Evolutionary conservation across 345 rosid genomes (phyloP).

Genomic region (Rhizophora mangle): DNA sequence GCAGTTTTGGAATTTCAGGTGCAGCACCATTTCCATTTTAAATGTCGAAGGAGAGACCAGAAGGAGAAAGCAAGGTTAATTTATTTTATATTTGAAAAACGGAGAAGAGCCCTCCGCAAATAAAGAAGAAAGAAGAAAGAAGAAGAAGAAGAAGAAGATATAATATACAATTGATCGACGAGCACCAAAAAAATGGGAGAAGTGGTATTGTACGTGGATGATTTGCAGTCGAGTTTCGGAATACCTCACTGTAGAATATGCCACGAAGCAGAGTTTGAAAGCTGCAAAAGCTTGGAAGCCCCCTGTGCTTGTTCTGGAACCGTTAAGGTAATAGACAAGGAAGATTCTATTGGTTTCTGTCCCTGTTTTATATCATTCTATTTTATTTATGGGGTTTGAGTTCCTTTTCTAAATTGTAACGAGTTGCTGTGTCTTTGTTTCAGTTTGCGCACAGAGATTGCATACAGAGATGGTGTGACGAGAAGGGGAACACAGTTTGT

Average conservation of each 20-base stretch:
- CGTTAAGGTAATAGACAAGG: slow-evolving; percentile 50
- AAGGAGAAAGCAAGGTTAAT: neutral
- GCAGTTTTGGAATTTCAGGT: slow-evolving; percentile 25
- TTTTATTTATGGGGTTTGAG: neutral
- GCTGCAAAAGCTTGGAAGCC: slow-evolving; percentile 66
- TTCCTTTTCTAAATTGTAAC: neutral
- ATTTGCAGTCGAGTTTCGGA: slow-evolving; percentile 31
- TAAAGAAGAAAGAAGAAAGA: neutral
- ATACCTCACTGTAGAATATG: slow-evolving; percentile 71
- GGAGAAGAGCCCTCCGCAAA: neutral
- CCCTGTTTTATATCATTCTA: too few species aligned
- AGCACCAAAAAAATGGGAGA: slow-evolving; percentile 45
- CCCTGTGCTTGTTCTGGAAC: slow-evolving; percentile 97
- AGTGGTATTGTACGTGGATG: slow-evolving; percentile 47
- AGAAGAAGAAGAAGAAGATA: neutral
- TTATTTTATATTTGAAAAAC: slow-evolving; percentile 3
- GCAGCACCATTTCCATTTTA: slow-evolving; percentile 9
- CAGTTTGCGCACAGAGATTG: slow-evolving; percentile 91
- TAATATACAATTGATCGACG: neutral
- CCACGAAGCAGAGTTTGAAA: slow-evolving; percentile 74
- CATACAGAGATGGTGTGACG: slow-evolving; percentile 97
- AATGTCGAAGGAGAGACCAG: slow-evolving; percentile 9
- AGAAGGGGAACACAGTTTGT: slow-evolving; percentile 89
- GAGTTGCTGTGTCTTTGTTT: slow-evolving; percentile 3
- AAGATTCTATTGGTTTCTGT: neutral